A percentile compares a stretch with the other conserved stretches of the same genome.
Conservation (phyloP, 2,329 filamentous ascomycete species). For the Exserohilum rostratum region DNA sequence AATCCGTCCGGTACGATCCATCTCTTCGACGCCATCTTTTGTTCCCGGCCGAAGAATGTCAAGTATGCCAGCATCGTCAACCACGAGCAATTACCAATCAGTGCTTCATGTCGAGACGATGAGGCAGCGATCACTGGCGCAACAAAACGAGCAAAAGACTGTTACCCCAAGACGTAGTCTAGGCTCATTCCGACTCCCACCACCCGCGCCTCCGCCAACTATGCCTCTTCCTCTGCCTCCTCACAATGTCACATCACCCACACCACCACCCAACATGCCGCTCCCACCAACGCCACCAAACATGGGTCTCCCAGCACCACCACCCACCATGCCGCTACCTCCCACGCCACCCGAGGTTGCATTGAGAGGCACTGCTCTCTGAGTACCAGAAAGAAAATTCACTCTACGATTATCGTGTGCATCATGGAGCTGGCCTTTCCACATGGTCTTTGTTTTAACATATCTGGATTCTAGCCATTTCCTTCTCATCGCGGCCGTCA, state of each 20-base stretch:
- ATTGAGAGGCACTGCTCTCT: conserved; percentile 1
- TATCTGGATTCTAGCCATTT: not conserved
- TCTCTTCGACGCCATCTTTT: conserved; percentile 42
- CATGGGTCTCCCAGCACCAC: conserved; percentile 13
- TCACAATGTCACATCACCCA: conserved; percentile 18
- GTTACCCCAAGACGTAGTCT: conserved; percentile 43
- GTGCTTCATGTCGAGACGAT: conserved; percentile 34
- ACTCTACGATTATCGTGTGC: not conserved
- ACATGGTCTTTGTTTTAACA: not conserved
- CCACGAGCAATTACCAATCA: conserved; percentile 17
- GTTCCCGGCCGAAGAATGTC: conserved; percentile 34
- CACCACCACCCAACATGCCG: conserved; percentile 21
- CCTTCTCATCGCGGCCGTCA: conserved; percentile 1
- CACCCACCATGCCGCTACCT: conserved; percentile 17
- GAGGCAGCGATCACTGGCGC: conserved; percentile 27
- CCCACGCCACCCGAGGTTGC: conserved; percentile 13
- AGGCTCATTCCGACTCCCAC: conserved; percentile 50
- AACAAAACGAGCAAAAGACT: conserved; percentile 18
- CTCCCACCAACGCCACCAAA: conserved; percentile 16
- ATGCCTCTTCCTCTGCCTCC: conserved; percentile 53
- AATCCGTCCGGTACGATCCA: conserved; percentile 39
- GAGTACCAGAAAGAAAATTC: not conserved
- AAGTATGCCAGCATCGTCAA: conserved; percentile 14
- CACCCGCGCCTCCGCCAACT: conserved; percentile 54
- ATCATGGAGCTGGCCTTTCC: not conserved